Evolutionary conservation across 139 green algal genomes (phyloP), one percentile per base, ranked within the genome.

Genomic region (Protoeuglena noctilucae): DNA sequence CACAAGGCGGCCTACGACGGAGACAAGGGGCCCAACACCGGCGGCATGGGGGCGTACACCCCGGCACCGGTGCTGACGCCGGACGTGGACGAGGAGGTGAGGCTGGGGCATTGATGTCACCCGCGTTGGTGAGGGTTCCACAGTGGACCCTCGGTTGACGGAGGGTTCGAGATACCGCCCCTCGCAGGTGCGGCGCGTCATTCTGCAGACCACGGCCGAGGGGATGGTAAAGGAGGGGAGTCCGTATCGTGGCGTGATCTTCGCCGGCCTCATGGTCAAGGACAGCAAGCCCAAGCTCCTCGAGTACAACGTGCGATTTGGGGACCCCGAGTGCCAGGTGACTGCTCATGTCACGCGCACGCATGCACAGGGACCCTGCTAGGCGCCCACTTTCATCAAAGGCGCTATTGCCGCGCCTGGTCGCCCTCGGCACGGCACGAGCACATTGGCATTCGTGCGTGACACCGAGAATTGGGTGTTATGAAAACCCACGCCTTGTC

Each of bases 311-410:
- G 85, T 95, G 22, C 70, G 90, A 1, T 97, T 98, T 63, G 90
- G 90, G 4, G 90, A 98, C 72, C 90, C 90, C 18, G 90, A 98
- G 76, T 96, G 88, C 74, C 86, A 98, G 71, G n/a, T n/a, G n/a
- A n/a, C n/a, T n/a, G n/a, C n/a, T n/a, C n/a, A n/a, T n/a, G n/a
- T n/a, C n/a, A n/a, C 19, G 40, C 40, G n/a, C n/a, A n/a, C n/a
- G n/a, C n/a, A n/a, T n/a, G n/a, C n/a, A n/a, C n/a, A n/a, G n/a
- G n/a, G n/a, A n/a, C n/a, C n/a, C n/a, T n/a, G n/a, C n/a, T n/a
- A n/a, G n/a, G n/a, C n/a, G n/a, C n/a, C n/a, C n/a, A n/a, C n/a
- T n/a, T n/a, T n/a, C n/a, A n/a, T n/a, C n/a, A n/a, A n/a, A n/a
- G n/a, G n/a, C n/a, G n/a, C n/a, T n/a, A n/a, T n/a, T n/a, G n/a